Conservation (phyloP, 305 asterid species). For the Solanum hybrid region DNA sequence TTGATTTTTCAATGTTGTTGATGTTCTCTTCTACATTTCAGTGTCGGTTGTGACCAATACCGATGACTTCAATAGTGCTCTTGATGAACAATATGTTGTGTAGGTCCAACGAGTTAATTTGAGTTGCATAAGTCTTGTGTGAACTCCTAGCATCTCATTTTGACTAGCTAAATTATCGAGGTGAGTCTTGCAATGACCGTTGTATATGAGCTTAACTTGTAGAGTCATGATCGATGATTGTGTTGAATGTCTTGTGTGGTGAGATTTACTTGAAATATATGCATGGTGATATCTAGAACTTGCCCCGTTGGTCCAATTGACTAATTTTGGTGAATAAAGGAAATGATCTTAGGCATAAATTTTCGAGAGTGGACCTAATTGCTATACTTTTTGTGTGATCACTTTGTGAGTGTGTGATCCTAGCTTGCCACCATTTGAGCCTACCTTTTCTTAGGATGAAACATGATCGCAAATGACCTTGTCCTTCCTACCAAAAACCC, state of each 20-base stretch:
- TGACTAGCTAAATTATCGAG: not conserved
- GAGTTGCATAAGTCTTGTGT: not conserved
- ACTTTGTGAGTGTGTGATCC: too few relatives aligned
- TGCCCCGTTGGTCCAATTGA: not conserved
- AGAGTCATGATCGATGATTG: not conserved
- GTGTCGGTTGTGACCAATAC: not conserved
- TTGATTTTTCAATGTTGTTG: too few relatives aligned
- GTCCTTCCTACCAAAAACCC: too few relatives aligned
- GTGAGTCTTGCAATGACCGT: not conserved
- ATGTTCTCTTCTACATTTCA: not conserved
- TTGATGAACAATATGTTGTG: not conserved
- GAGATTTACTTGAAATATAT: not conserved
- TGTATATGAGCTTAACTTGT: not conserved
- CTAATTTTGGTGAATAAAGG: not conserved
- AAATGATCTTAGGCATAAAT: too few relatives aligned
- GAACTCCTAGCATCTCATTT: not conserved
- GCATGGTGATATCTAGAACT: not conserved
- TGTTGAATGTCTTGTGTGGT: not conserved
- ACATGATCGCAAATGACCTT: too few relatives aligned
- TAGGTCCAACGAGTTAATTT: not conserved
- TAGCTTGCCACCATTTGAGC: too few relatives aligned
- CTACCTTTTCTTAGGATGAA: too few relatives aligned
- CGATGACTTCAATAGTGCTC: not conserved
- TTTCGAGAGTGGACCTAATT: too few relatives aligned
- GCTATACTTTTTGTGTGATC: too few relatives aligned